Conservation (phyloP, 352 stramenopile species). For the Pythium biforme region DNA sequence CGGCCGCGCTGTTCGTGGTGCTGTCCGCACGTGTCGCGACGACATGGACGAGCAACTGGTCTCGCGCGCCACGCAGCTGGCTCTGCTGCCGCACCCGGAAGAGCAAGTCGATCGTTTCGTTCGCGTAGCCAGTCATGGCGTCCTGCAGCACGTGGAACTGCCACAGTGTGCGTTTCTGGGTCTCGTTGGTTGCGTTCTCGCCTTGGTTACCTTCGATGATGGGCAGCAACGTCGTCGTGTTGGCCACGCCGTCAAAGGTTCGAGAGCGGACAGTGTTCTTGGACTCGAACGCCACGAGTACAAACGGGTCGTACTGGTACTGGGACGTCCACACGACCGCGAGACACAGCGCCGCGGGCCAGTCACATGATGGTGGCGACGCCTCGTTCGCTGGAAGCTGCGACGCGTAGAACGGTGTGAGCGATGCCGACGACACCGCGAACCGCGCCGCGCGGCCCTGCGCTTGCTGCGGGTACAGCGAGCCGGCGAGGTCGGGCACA, state of each 20-base stretch:
- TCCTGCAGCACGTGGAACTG: slow-evolving; percentile 23
- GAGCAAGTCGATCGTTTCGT: slow-evolving; percentile 26
- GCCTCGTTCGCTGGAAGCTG: background rate
- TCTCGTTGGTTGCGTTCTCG: background rate
- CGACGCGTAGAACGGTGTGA: slow-evolving; percentile 8
- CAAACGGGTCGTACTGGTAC: slow-evolving; percentile 35
- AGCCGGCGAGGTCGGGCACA: slow-evolving; percentile 30
- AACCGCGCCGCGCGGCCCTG: slow-evolving; percentile 21
- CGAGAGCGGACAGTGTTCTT: slow-evolving; percentile 10
- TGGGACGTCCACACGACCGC: slow-evolving; percentile 30
- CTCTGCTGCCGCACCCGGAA: slow-evolving; percentile 37
- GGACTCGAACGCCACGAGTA: slow-evolving; percentile 30
- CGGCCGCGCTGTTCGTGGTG: background rate
- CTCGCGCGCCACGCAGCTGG: slow-evolving; percentile 25
- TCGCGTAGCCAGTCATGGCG: background rate
- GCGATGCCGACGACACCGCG: background rate
- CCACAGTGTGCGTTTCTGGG: slow-evolving; percentile 23
- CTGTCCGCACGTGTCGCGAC: slow-evolving; percentile 10
- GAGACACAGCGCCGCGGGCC: slow-evolving; percentile 23
- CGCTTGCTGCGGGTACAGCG: slow-evolving; percentile 29
- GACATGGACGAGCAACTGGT: slow-evolving; percentile 36
- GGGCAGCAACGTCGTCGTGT: slow-evolving; percentile 11
- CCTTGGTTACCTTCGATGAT: slow-evolving; percentile 19
- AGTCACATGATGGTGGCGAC: slow-evolving; percentile 17
- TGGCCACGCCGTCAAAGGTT: slow-evolving; percentile 22